Evolutionary conservation across 768 basidiomycete species (phyloP).

Genomic region (Filobasidium wieringae): DNA sequence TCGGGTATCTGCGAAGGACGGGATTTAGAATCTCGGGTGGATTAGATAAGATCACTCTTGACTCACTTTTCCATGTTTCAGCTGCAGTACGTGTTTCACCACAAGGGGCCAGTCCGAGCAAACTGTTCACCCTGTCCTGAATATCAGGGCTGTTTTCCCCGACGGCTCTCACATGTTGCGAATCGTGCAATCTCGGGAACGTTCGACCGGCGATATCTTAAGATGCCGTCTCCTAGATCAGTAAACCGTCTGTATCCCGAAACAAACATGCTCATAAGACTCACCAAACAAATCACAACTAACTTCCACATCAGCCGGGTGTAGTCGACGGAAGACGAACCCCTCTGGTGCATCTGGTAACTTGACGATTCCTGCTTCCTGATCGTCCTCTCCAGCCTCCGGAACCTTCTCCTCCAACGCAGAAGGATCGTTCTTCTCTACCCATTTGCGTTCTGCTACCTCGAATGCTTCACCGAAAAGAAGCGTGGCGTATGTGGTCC

Average conservation of each 20-base stretch:
- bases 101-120: slow-evolving; percentile 19
- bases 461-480: slow-evolving; percentile 29
- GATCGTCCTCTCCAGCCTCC: background rate
- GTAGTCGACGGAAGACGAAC: slow-evolving; percentile 22
- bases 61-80: slow-evolving; percentile 27
- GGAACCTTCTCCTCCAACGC: background rate
- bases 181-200: slow-evolving; percentile 23
- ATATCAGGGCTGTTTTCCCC: background rate
- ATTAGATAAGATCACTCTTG: background rate
- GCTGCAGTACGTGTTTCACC: slow-evolving; percentile 9
- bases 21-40: too few relatives aligned
- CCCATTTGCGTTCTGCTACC: slow-evolving; percentile 9
- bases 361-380: background rate
- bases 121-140: background rate
- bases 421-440: background rate
- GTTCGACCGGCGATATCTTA: slow-evolving; percentile 32
- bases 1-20: background rate
- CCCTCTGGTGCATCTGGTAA: slow-evolving; percentile 16
- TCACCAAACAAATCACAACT: slow-evolving; percentile 28
- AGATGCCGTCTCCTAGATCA: background rate
- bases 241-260: background rate
- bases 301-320: slow-evolving; percentile 22
- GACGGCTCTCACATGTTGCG: background rate
- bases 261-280: background rate
- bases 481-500: slow-evolving; percentile 18